A percentile compares a stretch with the other conserved stretches of the same genome.
Evolutionary conservation across 352 stramenopile species (phyloP).

Genomic region (Globisporangium camurandrum): DNA sequence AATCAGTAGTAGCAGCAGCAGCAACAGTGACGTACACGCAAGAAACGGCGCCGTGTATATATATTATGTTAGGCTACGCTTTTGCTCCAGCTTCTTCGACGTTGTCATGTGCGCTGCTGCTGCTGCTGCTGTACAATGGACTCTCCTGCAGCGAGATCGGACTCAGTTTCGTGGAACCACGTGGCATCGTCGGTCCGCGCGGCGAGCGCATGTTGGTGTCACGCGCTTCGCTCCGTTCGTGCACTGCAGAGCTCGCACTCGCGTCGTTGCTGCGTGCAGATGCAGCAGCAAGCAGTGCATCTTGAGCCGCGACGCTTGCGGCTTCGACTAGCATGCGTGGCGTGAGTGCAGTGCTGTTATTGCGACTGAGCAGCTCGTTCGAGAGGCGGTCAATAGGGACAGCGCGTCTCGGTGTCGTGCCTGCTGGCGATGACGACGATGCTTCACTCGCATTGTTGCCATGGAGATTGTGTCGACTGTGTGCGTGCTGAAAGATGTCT

Average conservation of each 20-base stretch:
- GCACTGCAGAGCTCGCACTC: not conserved
- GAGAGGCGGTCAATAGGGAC: not conserved
- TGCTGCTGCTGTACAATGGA: too few species aligned
- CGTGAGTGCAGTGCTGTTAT: not conserved
- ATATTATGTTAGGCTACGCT: too few species aligned
- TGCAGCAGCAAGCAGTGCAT: not conserved
- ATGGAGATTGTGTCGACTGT: not conserved
- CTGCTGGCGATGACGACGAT: not conserved
- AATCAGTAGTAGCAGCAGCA: too few species aligned
- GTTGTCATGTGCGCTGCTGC: too few species aligned
- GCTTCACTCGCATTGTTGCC: not conserved
- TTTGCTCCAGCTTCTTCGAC: too few species aligned
- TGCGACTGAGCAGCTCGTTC: not conserved
- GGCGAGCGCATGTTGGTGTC: not conserved
- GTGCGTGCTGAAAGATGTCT: slow-evolving; percentile 8
- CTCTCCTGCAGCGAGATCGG: too few species aligned
- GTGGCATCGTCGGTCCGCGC: not conserved
- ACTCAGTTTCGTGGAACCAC: too few species aligned
- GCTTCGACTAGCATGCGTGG: slow-evolving; percentile 3
- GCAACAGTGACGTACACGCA: too few species aligned
- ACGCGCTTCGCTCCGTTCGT: not conserved
- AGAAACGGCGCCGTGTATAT: too few species aligned
- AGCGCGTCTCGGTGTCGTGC: not conserved
- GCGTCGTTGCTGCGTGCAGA: not conserved
- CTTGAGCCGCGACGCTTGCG: not conserved